Evolutionary conservation across 179 eudicot genomes (phyloP), one percentile per base, ranked within the genome.

Genomic region (Amaranthus tricolor): DNA sequence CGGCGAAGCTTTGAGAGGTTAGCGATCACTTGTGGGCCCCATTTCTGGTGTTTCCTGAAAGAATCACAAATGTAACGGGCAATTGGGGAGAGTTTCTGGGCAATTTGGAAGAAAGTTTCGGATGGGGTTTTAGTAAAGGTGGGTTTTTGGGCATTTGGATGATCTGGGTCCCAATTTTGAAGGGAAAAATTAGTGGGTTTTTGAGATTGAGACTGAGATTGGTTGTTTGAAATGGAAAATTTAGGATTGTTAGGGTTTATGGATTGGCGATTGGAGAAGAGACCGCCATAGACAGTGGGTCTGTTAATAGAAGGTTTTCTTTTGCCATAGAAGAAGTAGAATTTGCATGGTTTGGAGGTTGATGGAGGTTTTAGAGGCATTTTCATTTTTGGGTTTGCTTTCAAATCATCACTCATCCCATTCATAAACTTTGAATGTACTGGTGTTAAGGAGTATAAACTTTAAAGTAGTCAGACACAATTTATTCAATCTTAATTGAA

Each of bases 251-350:
- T 79, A 31, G 71, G 84, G 78, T 67, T 77, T 65, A 81, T 50
- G 77, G 88, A 83, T 65, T 76, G 84, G 78, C 98, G 98, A 75
- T 89, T 94, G 86, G 97, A 81, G 87, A 94, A 92, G 61, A 86
- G 84, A 66, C 96, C 98, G 21, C 98, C 98, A 70, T 73, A 83
- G 63, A 92, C 96, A 62, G 88, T 92, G 81, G 97, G 97, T 59
- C 91, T 83, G 83, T 89, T 88, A 53, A 82, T 94, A 53, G 93
- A 82, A 48, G 98, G 93, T 9, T 88, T 88, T 16, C 96, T 85
- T 88, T 90, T 97, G 88, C 97, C 97, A 75, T 85, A 87, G 82
- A 80, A 89, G 86, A 92, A 90, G 90, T 92, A 83, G 62, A 80
- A 78, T 60, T 87, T 91, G 74, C 50, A 76, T 60, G 91, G 77